Conservation (phyloP, 2,329 filamentous ascomycete genomes). For the Sclerotinia nivalis region DNA sequence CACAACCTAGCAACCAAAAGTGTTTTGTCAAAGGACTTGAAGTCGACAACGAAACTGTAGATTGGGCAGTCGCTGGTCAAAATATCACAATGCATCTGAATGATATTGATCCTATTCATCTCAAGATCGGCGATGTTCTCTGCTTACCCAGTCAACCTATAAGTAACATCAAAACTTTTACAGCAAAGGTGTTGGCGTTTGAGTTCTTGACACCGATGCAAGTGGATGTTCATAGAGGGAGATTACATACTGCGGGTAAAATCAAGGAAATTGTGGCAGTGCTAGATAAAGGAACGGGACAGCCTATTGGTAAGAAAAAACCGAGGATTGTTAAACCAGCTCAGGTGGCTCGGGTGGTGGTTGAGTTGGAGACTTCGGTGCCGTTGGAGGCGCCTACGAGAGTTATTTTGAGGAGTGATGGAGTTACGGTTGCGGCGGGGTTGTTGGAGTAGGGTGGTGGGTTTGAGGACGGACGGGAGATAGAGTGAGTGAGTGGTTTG, state of each 20-base stretch:
- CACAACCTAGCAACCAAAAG: conserved; percentile 79
- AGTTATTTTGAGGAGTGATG: conserved; percentile 77
- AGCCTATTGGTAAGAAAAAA: conserved; percentile 71
- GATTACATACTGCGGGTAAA: conserved; percentile 74
- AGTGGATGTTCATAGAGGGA: conserved; percentile 84
- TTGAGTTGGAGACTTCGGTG: conserved; percentile 72
- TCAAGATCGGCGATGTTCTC: conserved; percentile 83
- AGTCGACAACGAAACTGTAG: conserved; percentile 68
- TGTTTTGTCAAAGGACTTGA: conserved; percentile 81
- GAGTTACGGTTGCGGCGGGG: conserved; percentile 85
- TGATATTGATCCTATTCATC: conserved; percentile 80
- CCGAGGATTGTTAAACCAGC: conserved; percentile 82
- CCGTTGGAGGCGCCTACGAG: conserved; percentile 79
- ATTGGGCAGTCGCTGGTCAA: conserved; percentile 93
- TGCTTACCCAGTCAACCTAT: conserved; percentile 70
- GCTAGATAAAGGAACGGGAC: conserved; percentile 76
- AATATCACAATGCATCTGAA: conserved; percentile 81
- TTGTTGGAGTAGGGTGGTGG: conserved; percentile 59
- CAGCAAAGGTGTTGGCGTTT: conserved; percentile 83
- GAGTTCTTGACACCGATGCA: conserved; percentile 86
- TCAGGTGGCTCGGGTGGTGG: conserved; percentile 71
- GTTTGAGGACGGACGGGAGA: neutral
- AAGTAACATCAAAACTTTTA: conserved; percentile 70
- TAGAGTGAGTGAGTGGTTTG: neutral
- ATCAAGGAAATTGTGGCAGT: conserved; percentile 71